Percentiles rank a stretch among this genome's conserved stretches.
Conservation (phyloP, 2,329 filamentous ascomycete species). For the Diaporthe amygdali region DNA sequence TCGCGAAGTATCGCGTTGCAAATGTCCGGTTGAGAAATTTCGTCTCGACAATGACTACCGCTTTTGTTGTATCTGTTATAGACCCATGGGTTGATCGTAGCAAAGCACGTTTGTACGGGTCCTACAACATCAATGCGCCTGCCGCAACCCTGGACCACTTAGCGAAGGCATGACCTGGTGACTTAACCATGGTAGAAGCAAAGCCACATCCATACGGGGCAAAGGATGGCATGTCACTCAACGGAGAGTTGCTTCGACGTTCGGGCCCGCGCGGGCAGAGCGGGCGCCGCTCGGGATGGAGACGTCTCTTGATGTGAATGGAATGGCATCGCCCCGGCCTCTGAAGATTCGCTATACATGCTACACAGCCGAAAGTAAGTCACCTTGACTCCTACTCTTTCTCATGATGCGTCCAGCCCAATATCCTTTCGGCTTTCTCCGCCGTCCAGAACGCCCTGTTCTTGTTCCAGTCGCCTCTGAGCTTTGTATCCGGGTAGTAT, state of each 20-base stretch:
- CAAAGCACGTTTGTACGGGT: neutral
- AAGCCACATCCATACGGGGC: neutral
- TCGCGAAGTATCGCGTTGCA: neutral
- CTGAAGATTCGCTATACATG: neutral
- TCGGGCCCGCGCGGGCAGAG: conserved; percentile 2
- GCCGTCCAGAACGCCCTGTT: conserved; percentile 33
- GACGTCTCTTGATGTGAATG: neutral
- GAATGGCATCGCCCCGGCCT: neutral
- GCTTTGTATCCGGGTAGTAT: conserved; percentile 33
- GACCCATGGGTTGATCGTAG: neutral
- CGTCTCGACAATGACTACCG: neutral
- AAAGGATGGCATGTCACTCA: neutral
- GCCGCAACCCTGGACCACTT: neutral
- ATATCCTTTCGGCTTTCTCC: conserved; percentile 27
- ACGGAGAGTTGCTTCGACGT: conserved; percentile 5
- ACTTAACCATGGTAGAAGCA: neutral
- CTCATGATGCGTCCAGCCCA: conserved; percentile 27
- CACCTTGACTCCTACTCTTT: conserved; percentile 34
- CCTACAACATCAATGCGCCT: neutral
- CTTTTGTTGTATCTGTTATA: neutral
- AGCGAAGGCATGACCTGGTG: neutral
- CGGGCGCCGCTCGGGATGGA: neutral
- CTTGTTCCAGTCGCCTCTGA: conserved; percentile 29
- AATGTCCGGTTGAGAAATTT: neutral
- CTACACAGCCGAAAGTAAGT: conserved; percentile 8